A percentile compares a stretch with the other conserved stretches of the same genome.
Evolutionary conservation across 2,329 filamentous ascomycete genomes (phyloP).

Genomic region (Dryadomyces quercus-mongolicae): DNA sequence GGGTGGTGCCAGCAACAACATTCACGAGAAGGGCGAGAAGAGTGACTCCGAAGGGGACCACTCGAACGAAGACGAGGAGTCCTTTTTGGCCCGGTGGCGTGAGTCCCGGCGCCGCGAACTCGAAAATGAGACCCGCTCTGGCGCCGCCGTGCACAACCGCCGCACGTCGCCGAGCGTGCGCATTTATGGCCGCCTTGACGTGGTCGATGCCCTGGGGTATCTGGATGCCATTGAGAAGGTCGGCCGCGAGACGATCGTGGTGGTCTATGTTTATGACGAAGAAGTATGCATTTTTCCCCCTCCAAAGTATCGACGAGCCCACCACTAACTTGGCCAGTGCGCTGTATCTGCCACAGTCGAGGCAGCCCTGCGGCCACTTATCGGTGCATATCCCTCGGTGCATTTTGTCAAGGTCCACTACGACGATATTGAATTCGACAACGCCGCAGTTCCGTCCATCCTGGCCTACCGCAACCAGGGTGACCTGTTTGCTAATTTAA

Average conservation of each 20-base stretch:
- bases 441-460: slow-evolving; percentile 74
- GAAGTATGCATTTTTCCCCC: slow-evolving; percentile 44
- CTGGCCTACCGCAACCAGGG: slow-evolving; percentile 79
- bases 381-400: slow-evolving; percentile 54
- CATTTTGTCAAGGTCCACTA: slow-evolving; percentile 89
- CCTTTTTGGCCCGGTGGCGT: slow-evolving; percentile 77
- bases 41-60: slow-evolving; percentile 36
- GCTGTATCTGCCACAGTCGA: slow-evolving; percentile 70
- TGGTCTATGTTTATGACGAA: slow-evolving; percentile 87
- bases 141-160: slow-evolving; percentile 38
- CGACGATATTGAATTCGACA: slow-evolving; percentile 88
- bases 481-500: slow-evolving; percentile 81
- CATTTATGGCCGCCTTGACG: slow-evolving; percentile 66
- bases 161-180: slow-evolving; percentile 66
- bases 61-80: slow-evolving; percentile 50
- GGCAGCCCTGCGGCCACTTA: slow-evolving; percentile 62
- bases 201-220: slow-evolving; percentile 82
- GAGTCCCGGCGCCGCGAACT: slow-evolving; percentile 69
- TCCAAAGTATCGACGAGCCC: not conserved
- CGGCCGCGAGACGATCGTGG: slow-evolving; percentile 65
- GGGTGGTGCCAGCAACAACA: slow-evolving; percentile 19
- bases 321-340: slow-evolving; percentile 40
- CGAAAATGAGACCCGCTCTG: slow-evolving; percentile 41
- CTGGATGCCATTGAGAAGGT: slow-evolving; percentile 95
- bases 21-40: slow-evolving; percentile 3